phyloP scores from a whole-genome alignment of 1,284 basidiomycete species.

The Ceratobasidium sp. region DNA sequence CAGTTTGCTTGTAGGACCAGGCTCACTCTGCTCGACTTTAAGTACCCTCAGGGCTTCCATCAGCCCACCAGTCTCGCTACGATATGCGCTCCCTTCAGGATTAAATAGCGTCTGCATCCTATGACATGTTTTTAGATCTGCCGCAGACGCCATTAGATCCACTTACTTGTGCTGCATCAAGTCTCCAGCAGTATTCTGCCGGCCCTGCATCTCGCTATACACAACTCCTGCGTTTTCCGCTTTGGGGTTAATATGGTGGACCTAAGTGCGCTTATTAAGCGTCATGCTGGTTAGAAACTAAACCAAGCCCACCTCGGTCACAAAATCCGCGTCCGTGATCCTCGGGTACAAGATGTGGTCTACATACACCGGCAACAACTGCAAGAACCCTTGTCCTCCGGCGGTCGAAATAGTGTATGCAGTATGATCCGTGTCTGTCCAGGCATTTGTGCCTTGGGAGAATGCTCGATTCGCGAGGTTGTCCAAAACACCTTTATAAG shows the following conservation, averaged over 20 bases:
- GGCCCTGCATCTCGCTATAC: slow-evolving; percentile 98
- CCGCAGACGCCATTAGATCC: not conserved
- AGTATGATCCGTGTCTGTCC: slow-evolving; percentile 88
- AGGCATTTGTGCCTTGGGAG: slow-evolving; percentile 86
- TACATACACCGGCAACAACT: slow-evolving; percentile 93
- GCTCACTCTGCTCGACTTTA: slow-evolving; percentile 88
- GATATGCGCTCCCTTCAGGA: slow-evolving; percentile 85
- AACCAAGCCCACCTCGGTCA: slow-evolving; percentile 77
- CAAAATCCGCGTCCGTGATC: slow-evolving; percentile 88
- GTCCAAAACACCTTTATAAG: slow-evolving; percentile 97
- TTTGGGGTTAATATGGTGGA: slow-evolving; percentile 91
- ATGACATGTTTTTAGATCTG: slow-evolving; percentile 30
- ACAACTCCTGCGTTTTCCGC: slow-evolving; percentile 97
- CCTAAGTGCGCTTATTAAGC: slow-evolving; percentile 58
- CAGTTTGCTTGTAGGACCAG: slow-evolving; percentile 30
- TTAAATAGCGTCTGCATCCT: slow-evolving; percentile 86
- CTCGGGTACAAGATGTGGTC: slow-evolving; percentile 99
- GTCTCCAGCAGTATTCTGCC: slow-evolving; percentile 92
- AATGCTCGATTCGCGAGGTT: slow-evolving; percentile 97
- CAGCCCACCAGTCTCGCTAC: slow-evolving; percentile 96
- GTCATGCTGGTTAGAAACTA: slow-evolving; percentile 5
- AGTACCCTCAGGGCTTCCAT: slow-evolving; percentile 91
- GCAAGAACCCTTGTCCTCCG: slow-evolving; percentile 94
- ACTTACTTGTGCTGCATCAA: slow-evolving; percentile 85
- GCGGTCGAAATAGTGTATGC: slow-evolving; percentile 98